Evolutionary conservation across 2,329 filamentous ascomycete species (phyloP), one percentile per base, ranked within the genome.

Genomic region (Nemania abortiva): DNA sequence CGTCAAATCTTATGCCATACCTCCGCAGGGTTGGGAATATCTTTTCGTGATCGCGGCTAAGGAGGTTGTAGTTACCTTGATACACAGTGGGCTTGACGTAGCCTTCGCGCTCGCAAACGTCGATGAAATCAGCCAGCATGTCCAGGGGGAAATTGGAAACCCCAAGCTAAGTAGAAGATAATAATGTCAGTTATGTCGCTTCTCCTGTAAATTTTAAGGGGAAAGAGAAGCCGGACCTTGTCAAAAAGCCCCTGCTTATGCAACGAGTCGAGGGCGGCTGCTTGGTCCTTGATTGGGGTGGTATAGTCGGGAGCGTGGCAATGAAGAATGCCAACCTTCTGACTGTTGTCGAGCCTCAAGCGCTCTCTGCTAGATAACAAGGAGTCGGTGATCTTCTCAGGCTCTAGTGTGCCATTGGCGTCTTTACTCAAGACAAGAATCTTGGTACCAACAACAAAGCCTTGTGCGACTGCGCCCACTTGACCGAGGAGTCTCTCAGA

Each of bases 261-360:
- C 42, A 20, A 11, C 7, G 39, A 3, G 37, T 59, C 24, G n/a
- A 24, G 18, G n/a, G n/a, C 24, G 2, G 22, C 27, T 5, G 56
- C 56, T 6, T 59, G 56, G 39, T 59, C 56, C n/a, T 49, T 13
- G 13, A 59, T n/a, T 4, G 56, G 56, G 24, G 56, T 59, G 24
- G 42, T 34, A 7, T 18, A 20, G 42, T 59, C 56, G 3, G 56
- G 56, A 7, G 39, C 56, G 22, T 59, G 56, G 42, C 15, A n/a
- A 49, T 59, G 10, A 10, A 59, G 27, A 5, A 49, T 10, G 27
- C 10, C 42, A 18, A 59, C 18, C 22, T 34, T 29, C 27, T 49
- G 56, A 24, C 7, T 34, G 42, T 7, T 20, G 20, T 47, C 24
- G 22, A 58, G 39, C 5, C 18, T 10, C 5, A 58, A 37, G n/a